Conservation (phyloP, 192 early-diverging fungal genomes). For the Coemansia sp. region DNA sequence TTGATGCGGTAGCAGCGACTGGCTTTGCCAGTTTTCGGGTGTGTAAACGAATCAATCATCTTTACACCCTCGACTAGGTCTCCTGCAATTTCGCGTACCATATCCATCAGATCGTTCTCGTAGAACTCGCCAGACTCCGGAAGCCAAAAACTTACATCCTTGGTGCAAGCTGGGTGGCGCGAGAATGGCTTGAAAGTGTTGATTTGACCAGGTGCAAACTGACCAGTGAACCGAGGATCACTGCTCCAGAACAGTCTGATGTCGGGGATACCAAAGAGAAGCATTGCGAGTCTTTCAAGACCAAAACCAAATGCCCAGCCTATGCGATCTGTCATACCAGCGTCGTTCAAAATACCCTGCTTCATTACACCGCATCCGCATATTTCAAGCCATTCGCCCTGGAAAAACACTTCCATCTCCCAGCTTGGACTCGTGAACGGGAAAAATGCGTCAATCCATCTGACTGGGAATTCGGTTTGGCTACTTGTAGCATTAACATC, state of each 20-base stretch:
- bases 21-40: conserved; percentile 78
- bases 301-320: conserved; percentile 99
- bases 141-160: conserved; percentile 95
- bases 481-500: neutral
- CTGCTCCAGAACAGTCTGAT: conserved; percentile 95
- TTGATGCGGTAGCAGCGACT: conserved; percentile 92
- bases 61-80: conserved; percentile 89
- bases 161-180: conserved; percentile 87
- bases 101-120: conserved; percentile 92
- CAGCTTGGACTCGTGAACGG: conserved; percentile 95
- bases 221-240: conserved; percentile 80
- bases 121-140: conserved; percentile 60
- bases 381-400: conserved; percentile 93
- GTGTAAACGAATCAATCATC: conserved; percentile 85
- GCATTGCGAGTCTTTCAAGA: conserved; percentile 93
- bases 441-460: conserved; percentile 94
- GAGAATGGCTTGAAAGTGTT: conserved; percentile 83
- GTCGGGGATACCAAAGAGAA: conserved; percentile 91
- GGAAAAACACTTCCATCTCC: conserved; percentile 95
- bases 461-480: conserved; percentile 63
- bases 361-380: conserved; percentile 90
- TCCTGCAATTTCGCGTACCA: conserved; percentile 87
- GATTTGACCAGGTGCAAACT: conserved; percentile 72
- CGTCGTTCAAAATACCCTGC: conserved; percentile 74
- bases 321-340: conserved; percentile 68